Evolutionary conservation across 2,329 filamentous ascomycete species (phyloP), one percentile per base, ranked within the genome.

Genomic region (Raffaelea ambrosiae): DNA sequence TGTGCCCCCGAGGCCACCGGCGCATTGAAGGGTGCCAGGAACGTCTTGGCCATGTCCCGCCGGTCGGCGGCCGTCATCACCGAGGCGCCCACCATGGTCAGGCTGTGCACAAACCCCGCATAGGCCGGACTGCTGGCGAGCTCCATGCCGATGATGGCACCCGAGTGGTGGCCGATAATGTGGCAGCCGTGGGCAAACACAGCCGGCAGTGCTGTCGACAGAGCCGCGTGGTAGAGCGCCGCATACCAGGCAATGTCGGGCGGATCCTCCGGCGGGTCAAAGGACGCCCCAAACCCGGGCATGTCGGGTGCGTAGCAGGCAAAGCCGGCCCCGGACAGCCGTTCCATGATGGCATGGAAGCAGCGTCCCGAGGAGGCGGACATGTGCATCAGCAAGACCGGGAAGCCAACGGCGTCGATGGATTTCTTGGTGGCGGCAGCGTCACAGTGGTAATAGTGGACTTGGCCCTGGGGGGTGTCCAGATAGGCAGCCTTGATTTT

Each of bases 231-330:
- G 26, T 51, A 53, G 11, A 48, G 48, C 18, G 44, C 33, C 16
- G 48, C 47, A 36, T 51, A 53, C 49, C 51, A 51, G 9, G 43
- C 18, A 20, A 53, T 48, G 33, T 21, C 21, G 11, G 47, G 46
- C 46, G 53, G 53, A 46, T 53, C 49, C 14, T 21, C 13, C 19
- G 21, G 26, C 20, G 52, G 50, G 40, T 51, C 50, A 48, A 54
- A 54, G 18, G 53, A 54, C 36, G 14, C 40, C 21, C 52, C 53
- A 38, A 55, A 54, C 46, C 52, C 53, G 16, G 52, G 54, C 54
- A 55, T 53, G 51, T 55, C 52, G 8, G 51, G 54, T 11, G 54
- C 52, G 20, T 47, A 54, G 49, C 52, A 54, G 13, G 43, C 39
- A 29, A 49, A 47, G 23, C 54, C 54, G 22, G 35, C 21, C 7